These are phyloP conservation scores for Endotrypanum monterogeii DNA, from an alignment of 208 protist genomes.

Conservation along the genomic window DNA sequence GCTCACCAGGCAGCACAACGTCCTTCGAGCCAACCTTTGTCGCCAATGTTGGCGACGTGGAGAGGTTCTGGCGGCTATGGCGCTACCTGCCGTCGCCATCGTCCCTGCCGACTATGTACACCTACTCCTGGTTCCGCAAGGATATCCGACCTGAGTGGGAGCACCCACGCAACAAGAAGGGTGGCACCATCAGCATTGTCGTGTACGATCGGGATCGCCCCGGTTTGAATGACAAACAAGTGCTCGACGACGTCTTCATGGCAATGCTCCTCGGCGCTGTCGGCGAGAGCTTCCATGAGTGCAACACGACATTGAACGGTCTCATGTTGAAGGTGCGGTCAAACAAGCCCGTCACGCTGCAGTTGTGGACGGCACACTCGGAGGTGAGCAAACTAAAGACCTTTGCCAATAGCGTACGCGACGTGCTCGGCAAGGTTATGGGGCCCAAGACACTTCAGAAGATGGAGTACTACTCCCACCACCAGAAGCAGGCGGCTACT, in stretches of 20 bases:
- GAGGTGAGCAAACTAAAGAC: slow-evolving; percentile 66
- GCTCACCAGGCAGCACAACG: slow-evolving; percentile 18
- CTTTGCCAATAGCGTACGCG: slow-evolving; percentile 66
- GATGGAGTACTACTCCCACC: slow-evolving; percentile 85
- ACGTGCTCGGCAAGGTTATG: slow-evolving; percentile 65
- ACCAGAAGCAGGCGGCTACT: slow-evolving; percentile 51
- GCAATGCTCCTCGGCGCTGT: slow-evolving; percentile 66
- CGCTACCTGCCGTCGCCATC: slow-evolving; percentile 71
- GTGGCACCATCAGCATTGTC: slow-evolving; percentile 80
- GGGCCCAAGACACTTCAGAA: slow-evolving; percentile 78
- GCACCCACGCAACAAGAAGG: slow-evolving; percentile 82
- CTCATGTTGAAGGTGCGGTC: slow-evolving; percentile 85
- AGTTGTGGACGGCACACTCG: slow-evolving; percentile 81
- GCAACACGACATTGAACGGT: slow-evolving; percentile 73
- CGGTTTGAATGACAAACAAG: slow-evolving; percentile 72
- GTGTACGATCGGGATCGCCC: slow-evolving; percentile 83
- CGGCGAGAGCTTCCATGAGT: slow-evolving; percentile 76
- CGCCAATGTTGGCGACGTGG: slow-evolving; percentile 68
- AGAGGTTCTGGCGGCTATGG: slow-evolving; percentile 85
- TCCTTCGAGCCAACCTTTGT: slow-evolving; percentile 75
- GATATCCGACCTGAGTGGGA: slow-evolving; percentile 88
- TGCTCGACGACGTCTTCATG: slow-evolving; percentile 85
- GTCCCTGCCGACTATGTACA: slow-evolving; percentile 59
- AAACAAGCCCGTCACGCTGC: slow-evolving; percentile 76
- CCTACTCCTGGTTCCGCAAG: slow-evolving; percentile 88